A percentile compares a stretch with the other conserved stretches of the same genome.
Evolutionary conservation across 2,329 filamentous ascomycete species (phyloP).

Genomic region (Alternaria sp.): DNA sequence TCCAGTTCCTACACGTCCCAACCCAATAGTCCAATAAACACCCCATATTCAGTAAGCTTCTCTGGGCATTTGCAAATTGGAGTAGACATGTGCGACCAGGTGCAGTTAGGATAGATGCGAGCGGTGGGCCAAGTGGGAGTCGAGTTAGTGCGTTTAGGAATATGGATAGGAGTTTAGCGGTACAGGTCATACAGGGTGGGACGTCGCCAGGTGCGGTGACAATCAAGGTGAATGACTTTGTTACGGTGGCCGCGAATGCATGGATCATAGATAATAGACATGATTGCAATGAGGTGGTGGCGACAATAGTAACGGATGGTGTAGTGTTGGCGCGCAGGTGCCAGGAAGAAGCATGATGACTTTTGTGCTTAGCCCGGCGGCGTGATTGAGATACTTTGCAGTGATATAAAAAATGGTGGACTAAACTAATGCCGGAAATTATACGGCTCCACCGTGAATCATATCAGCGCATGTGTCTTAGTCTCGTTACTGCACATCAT

Average conservation of each 20-base stretch:
- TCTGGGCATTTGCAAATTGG: constrained; percentile 57
- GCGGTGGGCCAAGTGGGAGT: constrained; percentile 39
- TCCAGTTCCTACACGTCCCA: constrained; percentile 33
- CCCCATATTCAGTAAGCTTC: constrained; percentile 48
- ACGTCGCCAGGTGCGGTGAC: constrained; percentile 22
- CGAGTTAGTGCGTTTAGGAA: constrained; percentile 49
- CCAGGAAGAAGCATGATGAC: constrained; percentile 42
- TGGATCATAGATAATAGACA: constrained; percentile 53
- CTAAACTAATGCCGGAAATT: neutral
- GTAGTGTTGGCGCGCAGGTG: constrained; percentile 32
- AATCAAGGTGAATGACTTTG: constrained; percentile 43
- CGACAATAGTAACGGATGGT: constrained; percentile 31
- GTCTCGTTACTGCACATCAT: no score
- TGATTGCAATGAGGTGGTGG: constrained; percentile 32
- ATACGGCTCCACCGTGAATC: neutral
- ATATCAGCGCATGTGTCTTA: neutral
- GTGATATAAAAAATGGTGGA: neutral
- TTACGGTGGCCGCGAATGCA: constrained; percentile 37
- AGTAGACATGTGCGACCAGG: constrained; percentile 52
- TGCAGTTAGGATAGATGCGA: constrained; percentile 49
- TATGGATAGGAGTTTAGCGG: constrained; percentile 45
- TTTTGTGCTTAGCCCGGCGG: constrained; percentile 30
- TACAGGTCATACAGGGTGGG: constrained; percentile 51
- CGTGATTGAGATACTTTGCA: neutral
- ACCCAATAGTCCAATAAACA: constrained; percentile 39